phyloP scores from a whole-genome alignment of 176 grass and related monocot genomes.

The bread wheat (Triticum aestivum) region IWGSC_CS_RefSeq_v2.1 NC_057810.1:7238383-7238882 shows the following conservation, averaged over 20 bases:
- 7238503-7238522: too few species aligned
- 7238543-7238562: background rate
- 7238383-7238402: too few species aligned
- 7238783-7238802: background rate
- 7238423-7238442: too few species aligned
- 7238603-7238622: background rate
- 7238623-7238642: fast-evolving
- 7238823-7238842: background rate
- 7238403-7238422: too few species aligned
- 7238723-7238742: background rate
- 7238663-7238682: background rate
- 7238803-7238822: background rate
- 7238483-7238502: too few species aligned
- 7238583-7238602: background rate
- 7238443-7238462: too few species aligned
- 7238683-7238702: background rate
- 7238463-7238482: too few species aligned
- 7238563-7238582: background rate
- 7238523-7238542: too few species aligned
- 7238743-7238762: background rate
- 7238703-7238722: background rate
- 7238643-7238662: background rate
- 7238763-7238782: background rate
- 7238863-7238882: background rate
- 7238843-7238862: background rate